phyloP scores from a whole-genome alignment of 2,329 filamentous ascomycete species.

The Bipolaris cookei region DNA sequence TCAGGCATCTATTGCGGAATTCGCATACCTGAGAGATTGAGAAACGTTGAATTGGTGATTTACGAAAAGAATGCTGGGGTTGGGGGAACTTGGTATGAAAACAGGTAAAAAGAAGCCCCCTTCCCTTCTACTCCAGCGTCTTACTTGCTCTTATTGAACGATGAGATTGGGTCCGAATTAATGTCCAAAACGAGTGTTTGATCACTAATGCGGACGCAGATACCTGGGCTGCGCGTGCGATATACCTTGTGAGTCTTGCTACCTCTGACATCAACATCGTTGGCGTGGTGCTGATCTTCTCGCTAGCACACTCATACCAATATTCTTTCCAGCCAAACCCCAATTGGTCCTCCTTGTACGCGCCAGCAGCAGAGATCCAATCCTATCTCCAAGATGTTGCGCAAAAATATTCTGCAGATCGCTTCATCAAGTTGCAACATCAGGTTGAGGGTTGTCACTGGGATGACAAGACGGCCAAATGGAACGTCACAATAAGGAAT shows the following conservation, averaged over 20 bases:
- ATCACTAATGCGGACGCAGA: slow-evolving; percentile 21
- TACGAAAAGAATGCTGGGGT: slow-evolving; percentile 55
- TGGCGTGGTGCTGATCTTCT: slow-evolving; percentile 2
- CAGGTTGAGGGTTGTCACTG: slow-evolving; percentile 44
- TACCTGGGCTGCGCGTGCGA: slow-evolving; percentile 55
- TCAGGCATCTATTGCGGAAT: slow-evolving; percentile 55
- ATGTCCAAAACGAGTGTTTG: too few relatives aligned
- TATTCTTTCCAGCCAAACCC: slow-evolving; percentile 53
- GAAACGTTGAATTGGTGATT: slow-evolving; percentile 51
- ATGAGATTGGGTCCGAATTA: background rate
- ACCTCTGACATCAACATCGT: background rate
- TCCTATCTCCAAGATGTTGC: slow-evolving; percentile 45
- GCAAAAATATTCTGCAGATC: slow-evolving; percentile 46
- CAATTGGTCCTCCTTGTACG: slow-evolving; percentile 52
- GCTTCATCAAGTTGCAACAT: slow-evolving; percentile 49
- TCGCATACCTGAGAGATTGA: slow-evolving; percentile 50
- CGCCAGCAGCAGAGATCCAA: slow-evolving; percentile 49
- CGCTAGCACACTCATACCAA: slow-evolving; percentile 51
- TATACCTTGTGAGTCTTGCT: slow-evolving; percentile 37
- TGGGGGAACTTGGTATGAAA: slow-evolving; percentile 52
- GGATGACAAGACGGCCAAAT: slow-evolving; percentile 44
- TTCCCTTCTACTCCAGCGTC: background rate
- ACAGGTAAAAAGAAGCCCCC: slow-evolving; percentile 26
- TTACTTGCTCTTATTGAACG: too few relatives aligned
- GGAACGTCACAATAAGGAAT: slow-evolving; percentile 46